These are phyloP conservation scores for Rhododendron simsii DNA, from an alignment of 148 eudicot species.

Conservation along the genomic window DNA sequence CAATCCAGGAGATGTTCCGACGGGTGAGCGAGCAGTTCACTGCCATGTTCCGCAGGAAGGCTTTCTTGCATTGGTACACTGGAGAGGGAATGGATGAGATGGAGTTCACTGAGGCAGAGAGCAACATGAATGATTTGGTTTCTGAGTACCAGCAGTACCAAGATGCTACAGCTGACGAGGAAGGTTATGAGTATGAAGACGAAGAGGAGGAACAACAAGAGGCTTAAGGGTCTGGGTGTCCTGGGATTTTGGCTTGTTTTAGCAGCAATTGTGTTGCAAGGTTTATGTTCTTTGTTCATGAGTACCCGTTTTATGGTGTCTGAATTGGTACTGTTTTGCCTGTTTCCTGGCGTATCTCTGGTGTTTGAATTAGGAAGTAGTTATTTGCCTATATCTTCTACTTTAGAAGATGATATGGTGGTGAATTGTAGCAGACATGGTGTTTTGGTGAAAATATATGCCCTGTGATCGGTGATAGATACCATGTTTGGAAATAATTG, in stretches of 20 bases:
- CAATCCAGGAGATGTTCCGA: constrained; percentile 54
- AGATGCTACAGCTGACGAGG: constrained; percentile 49
- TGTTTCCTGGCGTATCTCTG: neutral
- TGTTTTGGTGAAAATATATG: neutral
- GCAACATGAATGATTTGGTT: constrained; percentile 54
- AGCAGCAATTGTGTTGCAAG: neutral
- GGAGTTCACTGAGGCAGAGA: constrained; percentile 58
- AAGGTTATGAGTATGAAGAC: constrained; percentile 44
- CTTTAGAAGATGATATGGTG: neutral
- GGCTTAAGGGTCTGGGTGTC: constrained; percentile 3
- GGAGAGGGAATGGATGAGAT: constrained; percentile 54
- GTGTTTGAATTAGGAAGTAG: neutral
- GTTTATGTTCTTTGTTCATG: neutral
- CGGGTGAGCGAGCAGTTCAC: constrained; percentile 55
- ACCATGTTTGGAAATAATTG: neutral
- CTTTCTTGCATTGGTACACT: constrained; percentile 59
- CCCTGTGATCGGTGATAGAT: too few species aligned
- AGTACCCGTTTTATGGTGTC: neutral
- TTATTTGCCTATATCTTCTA: too few species aligned
- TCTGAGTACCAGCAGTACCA: constrained; percentile 58
- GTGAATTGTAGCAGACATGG: neutral
- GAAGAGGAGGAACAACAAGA: constrained; percentile 35
- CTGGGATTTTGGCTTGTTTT: neutral
- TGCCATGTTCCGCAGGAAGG: constrained; percentile 55
- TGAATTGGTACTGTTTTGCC: neutral